Evolutionary conservation across 1,284 basidiomycete genomes (phyloP).

Genomic region (Ustilago esculenta): DNA sequence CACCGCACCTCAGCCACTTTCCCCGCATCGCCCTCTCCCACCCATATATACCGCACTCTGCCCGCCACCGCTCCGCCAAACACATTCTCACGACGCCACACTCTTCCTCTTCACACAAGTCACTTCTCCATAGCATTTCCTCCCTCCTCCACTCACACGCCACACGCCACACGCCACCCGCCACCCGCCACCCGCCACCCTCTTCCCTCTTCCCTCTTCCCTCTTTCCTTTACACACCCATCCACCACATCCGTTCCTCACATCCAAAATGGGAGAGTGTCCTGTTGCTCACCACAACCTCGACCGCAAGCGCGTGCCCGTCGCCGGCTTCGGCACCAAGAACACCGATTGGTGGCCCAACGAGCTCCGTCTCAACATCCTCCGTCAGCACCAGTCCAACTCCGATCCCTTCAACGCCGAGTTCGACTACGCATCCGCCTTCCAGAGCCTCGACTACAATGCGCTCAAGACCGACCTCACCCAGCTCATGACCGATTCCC

Average conservation of each 20-base stretch:
- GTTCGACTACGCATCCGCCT: slow-evolving; percentile 35
- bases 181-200: slow-evolving; percentile 19
- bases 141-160: background rate
- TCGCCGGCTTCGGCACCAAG: slow-evolving; percentile 31
- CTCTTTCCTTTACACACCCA: background rate
- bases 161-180: too few relatives aligned
- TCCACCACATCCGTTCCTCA: background rate
- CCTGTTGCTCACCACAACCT: slow-evolving; percentile 35
- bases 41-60: background rate
- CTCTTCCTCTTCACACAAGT: too few relatives aligned
- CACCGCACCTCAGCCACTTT: background rate
- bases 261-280: slow-evolving; percentile 33
- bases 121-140: too few relatives aligned
- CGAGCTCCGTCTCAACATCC: slow-evolving; percentile 33
- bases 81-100: too few relatives aligned
- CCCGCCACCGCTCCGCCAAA: too few relatives aligned
- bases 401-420: slow-evolving; percentile 35
- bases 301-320: slow-evolving; percentile 34
- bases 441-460: slow-evolving; percentile 41
- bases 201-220: too few relatives aligned
- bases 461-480: slow-evolving; percentile 42
- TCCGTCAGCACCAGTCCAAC: slow-evolving; percentile 36
- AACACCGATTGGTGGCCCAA: slow-evolving; percentile 45
- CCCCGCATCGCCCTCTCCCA: slow-evolving; percentile 3
- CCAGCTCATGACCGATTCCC: slow-evolving; percentile 37